Evolutionary conservation across 176 grass and related monocot genomes (phyloP).

Genomic region (Dendrocalamus sinicus): DNA sequence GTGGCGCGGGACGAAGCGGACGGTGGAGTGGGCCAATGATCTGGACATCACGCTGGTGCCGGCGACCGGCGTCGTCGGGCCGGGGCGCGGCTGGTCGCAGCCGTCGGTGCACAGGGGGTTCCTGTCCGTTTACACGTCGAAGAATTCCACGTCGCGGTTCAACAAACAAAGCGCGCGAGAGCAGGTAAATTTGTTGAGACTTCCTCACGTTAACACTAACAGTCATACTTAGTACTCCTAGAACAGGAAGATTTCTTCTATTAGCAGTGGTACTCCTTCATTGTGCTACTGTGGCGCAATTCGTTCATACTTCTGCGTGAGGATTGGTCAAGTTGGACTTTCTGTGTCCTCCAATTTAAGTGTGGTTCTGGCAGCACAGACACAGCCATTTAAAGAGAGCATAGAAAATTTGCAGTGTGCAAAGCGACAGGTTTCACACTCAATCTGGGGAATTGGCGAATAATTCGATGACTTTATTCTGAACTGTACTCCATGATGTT

Average conservation of each 20-base stretch:
- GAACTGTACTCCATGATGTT: background rate
- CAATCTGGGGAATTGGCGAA: slow-evolving; percentile 13
- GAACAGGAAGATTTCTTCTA: background rate
- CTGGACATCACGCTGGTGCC: slow-evolving; percentile 70
- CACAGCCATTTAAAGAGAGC: background rate
- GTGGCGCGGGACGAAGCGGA: slow-evolving; percentile 73
- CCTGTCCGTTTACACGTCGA: slow-evolving; percentile 77
- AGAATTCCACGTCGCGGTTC: slow-evolving; percentile 61
- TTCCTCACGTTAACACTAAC: background rate
- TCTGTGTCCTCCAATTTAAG: background rate
- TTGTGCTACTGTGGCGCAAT: background rate
- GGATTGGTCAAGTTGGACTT: slow-evolving; percentile 23
- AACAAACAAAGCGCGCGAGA: slow-evolving; percentile 78
- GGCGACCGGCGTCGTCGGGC: slow-evolving; percentile 55
- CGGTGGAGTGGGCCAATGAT: slow-evolving; percentile 69
- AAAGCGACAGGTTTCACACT: slow-evolving; percentile 44
- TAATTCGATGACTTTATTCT: slow-evolving; percentile 12
- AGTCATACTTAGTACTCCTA: background rate
- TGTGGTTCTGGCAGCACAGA: background rate
- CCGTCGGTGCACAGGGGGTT: slow-evolving; percentile 75
- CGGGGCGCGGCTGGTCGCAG: slow-evolving; percentile 16
- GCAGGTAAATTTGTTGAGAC: slow-evolving; percentile 58
- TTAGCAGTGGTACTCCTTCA: background rate
- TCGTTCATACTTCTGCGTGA: slow-evolving; percentile 37
- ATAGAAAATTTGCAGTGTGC: background rate